Percentiles rank a stretch among this genome's conserved stretches.
These are phyloP conservation scores for Trichophyton equinum DNA, from an alignment of 2,329 filamentous ascomycete species.

Conservation along the genomic window DNA sequence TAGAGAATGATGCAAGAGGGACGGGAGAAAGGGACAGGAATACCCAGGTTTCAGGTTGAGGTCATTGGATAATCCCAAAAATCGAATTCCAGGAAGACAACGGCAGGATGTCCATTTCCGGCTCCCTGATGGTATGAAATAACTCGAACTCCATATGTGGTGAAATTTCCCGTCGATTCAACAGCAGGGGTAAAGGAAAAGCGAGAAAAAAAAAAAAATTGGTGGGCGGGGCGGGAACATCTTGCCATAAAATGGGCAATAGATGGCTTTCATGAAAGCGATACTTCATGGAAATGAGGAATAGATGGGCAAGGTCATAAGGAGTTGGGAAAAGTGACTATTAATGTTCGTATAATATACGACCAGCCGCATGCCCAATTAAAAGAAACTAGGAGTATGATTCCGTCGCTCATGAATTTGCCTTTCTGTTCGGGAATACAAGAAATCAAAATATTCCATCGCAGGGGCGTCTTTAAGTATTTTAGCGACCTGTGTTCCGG, in stretches of 20 bases:
- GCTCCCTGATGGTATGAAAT: neutral
- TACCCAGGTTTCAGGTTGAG: neutral
- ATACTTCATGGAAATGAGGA: neutral
- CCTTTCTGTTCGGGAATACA: slow-evolving; percentile 72
- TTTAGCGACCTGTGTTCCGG: slow-evolving; percentile 75
- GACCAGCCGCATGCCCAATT: slow-evolving; percentile 2
- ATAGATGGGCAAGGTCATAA: neutral
- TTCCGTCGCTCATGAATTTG: slow-evolving; percentile 56
- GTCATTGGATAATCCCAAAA: neutral
- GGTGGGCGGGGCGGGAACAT: neutral
- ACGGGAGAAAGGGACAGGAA: neutral
- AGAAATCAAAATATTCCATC: slow-evolving; percentile 67
- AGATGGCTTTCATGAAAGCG: neutral
- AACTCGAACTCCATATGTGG: neutral
- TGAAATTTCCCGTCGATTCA: neutral
- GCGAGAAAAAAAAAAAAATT: neutral
- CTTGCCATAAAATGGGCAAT: neutral
- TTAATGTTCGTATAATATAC: slow-evolving; percentile 1
- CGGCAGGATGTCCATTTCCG: neutral
- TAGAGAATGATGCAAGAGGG: neutral
- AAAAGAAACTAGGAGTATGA: slow-evolving; percentile 26
- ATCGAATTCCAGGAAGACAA: neutral
- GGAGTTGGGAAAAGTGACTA: neutral
- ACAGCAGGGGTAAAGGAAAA: neutral
- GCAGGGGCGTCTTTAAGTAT: slow-evolving; percentile 73